Conservation (phyloP, 2,329 filamentous ascomycete species). For the Dactylellina cionopaga region DNA sequence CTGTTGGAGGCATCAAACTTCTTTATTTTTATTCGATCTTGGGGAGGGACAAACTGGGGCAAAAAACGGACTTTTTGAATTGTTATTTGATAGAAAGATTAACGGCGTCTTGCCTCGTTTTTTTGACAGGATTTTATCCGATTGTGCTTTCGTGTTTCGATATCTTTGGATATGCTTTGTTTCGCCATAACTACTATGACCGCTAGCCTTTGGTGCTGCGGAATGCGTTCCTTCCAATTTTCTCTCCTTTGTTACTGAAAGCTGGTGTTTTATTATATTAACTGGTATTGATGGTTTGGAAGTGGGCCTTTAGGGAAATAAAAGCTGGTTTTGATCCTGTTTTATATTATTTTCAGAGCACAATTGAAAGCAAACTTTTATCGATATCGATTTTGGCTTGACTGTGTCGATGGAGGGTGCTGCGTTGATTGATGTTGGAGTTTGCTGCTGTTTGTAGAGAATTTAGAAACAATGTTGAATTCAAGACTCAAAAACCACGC, state of each 20-base stretch:
- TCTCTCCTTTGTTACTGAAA: neutral
- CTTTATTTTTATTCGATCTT: neutral
- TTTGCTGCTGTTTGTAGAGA: neutral
- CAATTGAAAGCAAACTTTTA: no score
- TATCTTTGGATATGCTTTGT: neutral
- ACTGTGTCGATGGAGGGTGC: neutral
- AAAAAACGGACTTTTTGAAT: neutral
- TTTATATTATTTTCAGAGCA: neutral
- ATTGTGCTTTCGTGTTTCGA: neutral
- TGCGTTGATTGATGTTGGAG: neutral
- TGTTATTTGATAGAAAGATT: conserved; percentile 15
- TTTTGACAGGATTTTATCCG: neutral
- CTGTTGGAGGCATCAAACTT: neutral
- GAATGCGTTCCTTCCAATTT: no score
- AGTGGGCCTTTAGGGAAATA: neutral
- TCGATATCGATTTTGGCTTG: no score
- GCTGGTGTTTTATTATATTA: neutral
- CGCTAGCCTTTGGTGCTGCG: no score
- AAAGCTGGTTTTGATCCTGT: neutral
- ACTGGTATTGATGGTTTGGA: neutral
- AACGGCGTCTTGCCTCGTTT: conserved; percentile 15
- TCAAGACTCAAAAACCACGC: neutral
- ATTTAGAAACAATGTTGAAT: neutral
- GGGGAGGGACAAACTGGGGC: conserved; percentile 8
- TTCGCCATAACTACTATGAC: no score